phyloP scores from a whole-genome alignment of 2,329 filamentous ascomycete species.

The Colletotrichum tropicale region DNA sequence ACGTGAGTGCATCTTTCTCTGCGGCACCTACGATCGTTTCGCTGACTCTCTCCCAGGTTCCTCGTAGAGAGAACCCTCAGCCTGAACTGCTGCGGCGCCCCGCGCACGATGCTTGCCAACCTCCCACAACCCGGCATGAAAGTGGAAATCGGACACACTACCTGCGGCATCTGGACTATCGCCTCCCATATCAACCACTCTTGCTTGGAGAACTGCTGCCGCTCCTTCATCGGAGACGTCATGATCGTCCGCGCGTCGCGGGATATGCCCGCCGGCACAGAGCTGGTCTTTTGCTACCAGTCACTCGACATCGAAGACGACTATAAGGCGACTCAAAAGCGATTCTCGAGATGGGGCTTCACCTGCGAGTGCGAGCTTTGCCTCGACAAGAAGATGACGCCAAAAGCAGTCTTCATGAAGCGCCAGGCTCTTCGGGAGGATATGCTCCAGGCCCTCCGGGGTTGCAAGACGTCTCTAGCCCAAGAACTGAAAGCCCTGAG shows the following conservation, averaged over 20 bases:
- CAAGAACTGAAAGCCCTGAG: not conserved
- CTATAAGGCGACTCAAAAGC: constrained; percentile 34
- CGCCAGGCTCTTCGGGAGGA: constrained; percentile 16
- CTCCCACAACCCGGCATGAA: not conserved
- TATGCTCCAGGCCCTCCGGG: not conserved
- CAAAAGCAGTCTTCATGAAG: constrained; percentile 1
- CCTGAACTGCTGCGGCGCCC: constrained; percentile 47
- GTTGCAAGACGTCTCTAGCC: not conserved
- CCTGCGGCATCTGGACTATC: constrained; percentile 49
- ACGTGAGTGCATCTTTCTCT: constrained; percentile 37
- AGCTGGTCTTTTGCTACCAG: constrained; percentile 48
- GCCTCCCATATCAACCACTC: constrained; percentile 59
- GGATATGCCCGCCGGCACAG: constrained; percentile 46
- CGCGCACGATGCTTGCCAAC: constrained; percentile 11
- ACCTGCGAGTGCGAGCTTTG: constrained; percentile 46
- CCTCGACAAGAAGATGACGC: constrained; percentile 25
- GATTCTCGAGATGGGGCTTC: constrained; percentile 43
- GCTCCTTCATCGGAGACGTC: constrained; percentile 60
- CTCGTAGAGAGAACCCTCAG: constrained; percentile 45
- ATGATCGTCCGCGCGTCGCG: constrained; percentile 50
- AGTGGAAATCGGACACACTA: constrained; percentile 19
- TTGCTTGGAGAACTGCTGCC: constrained; percentile 50
- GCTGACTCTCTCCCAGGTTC: constrained; percentile 36
- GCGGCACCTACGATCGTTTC: not conserved
- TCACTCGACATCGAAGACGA: constrained; percentile 20